Conservation (phyloP, 345 rosid species). For the Melaleuca quinquenervia region DNA sequence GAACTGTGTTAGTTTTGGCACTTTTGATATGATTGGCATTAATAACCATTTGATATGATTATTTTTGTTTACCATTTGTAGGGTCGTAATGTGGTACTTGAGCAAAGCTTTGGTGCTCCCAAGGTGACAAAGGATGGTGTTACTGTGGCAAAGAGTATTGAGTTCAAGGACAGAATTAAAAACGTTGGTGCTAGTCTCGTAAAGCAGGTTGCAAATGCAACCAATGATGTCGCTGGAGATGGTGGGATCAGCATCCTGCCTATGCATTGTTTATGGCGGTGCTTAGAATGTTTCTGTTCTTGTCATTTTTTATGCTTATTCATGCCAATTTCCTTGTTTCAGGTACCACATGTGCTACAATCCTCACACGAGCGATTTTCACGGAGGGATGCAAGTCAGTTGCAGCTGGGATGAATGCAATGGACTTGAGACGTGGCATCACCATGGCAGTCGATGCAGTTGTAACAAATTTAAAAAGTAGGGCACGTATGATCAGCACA, state of each 20-base stretch:
- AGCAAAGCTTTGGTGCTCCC: conserved; percentile 95
- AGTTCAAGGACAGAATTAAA: conserved; percentile 79
- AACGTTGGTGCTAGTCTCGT: conserved; percentile 97
- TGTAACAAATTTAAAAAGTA: conserved; percentile 77
- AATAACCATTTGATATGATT: neutral
- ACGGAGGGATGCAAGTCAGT: conserved; percentile 95
- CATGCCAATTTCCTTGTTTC: neutral
- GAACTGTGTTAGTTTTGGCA: neutral
- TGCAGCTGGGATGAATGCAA: conserved; percentile 94
- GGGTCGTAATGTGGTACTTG: conserved; percentile 95
- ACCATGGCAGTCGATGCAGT: conserved; percentile 89
- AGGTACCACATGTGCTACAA: conserved; percentile 98
- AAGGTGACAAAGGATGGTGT: conserved; percentile 99
- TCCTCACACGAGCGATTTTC: conserved; percentile 82
- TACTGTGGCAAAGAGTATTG: conserved; percentile 96
- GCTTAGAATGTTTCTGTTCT: neutral
- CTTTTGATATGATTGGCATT: neutral
- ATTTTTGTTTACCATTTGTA: conserved; percentile 1
- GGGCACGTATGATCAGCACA: conserved; percentile 93
- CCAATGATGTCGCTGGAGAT: conserved; percentile 93
- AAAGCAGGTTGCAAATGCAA: conserved; percentile 98
- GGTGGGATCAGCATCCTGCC: conserved; percentile 29
- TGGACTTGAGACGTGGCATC: conserved; percentile 92
- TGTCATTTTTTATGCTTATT: neutral
- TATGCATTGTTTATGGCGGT: neutral